phyloP scores from a whole-genome alignment of 2,329 filamentous ascomycete species.

The Paraphoma sp. region DNA sequence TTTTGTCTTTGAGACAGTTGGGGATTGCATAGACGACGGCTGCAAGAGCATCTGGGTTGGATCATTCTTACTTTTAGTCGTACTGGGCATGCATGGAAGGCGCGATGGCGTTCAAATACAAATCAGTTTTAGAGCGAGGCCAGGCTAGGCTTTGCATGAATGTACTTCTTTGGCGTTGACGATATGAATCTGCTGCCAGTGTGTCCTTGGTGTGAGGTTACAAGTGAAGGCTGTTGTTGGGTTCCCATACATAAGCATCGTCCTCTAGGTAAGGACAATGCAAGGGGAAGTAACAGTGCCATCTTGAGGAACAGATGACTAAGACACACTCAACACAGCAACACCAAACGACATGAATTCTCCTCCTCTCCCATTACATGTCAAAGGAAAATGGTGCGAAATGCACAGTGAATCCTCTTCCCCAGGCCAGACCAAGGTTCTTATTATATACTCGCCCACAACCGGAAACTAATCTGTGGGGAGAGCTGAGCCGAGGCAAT shows the following conservation, averaged over 20 bases:
- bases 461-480: too few species aligned
- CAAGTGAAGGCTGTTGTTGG: background rate
- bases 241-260: conserved; percentile 1
- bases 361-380: background rate
- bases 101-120: background rate
- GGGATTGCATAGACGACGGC: background rate
- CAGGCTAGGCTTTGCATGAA: too few species aligned
- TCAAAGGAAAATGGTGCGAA: conserved; percentile 4
- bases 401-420: background rate
- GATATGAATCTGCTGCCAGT: too few species aligned
- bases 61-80: background rate
- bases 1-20: too few species aligned
- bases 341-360: background rate
- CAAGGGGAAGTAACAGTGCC: background rate
- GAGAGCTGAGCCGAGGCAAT: too few species aligned
- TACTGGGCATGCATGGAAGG: background rate
- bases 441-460: background rate
- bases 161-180: too few species aligned
- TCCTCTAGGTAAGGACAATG: background rate
- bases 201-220: too few species aligned
- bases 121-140: background rate
- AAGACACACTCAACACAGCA: background rate
- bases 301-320: background rate
- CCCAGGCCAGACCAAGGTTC: background rate
- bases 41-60: background rate